A percentile compares a stretch with the other conserved stretches of the same genome.
Conservation (phyloP, 805 yeast genomes). For the Metschnikowia colocasiae region DNA sequence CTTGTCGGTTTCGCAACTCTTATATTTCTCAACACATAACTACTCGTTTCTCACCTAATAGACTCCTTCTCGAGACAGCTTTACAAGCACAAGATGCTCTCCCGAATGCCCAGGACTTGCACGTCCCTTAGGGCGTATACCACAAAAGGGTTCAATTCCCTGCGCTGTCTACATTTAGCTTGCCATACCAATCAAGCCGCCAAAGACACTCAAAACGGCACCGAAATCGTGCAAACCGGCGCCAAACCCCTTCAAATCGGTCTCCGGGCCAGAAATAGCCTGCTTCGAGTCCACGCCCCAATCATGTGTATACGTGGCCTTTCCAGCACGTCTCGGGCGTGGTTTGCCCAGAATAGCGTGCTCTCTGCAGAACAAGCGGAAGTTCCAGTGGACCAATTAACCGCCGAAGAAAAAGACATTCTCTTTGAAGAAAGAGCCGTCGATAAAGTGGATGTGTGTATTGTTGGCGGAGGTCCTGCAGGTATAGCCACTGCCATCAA, state of each 20-base stretch:
- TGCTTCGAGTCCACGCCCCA: not conserved
- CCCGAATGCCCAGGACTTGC: not conserved
- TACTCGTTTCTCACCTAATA: not conserved
- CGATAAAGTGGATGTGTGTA: conserved; percentile 89
- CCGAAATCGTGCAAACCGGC: not conserved
- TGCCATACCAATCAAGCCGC: not conserved
- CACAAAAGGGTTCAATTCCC: not conserved
- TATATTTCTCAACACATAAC: not conserved
- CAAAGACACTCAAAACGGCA: not conserved
- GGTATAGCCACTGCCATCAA: conserved; percentile 92
- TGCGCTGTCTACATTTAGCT: conserved; percentile 1
- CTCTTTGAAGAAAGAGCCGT: conserved; percentile 66
- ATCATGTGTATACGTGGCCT: not conserved
- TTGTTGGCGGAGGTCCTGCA: conserved; percentile 98
- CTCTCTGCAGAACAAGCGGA: not conserved
- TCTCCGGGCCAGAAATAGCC: not conserved
- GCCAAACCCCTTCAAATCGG: not conserved
- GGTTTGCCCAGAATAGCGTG: not conserved
- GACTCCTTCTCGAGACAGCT: not conserved
- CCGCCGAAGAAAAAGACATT: conserved; percentile 42
- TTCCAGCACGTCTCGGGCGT: not conserved
- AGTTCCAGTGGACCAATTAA: conserved; percentile 10
- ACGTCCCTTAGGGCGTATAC: not conserved
- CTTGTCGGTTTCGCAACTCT: not conserved
- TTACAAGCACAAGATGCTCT: not conserved